Percentiles rank a stretch among this genome's conserved stretches.
These are phyloP conservation scores for Aciculosporium take DNA, from an alignment of 2,329 filamentous ascomycete species.

Conservation along the genomic window DNA sequence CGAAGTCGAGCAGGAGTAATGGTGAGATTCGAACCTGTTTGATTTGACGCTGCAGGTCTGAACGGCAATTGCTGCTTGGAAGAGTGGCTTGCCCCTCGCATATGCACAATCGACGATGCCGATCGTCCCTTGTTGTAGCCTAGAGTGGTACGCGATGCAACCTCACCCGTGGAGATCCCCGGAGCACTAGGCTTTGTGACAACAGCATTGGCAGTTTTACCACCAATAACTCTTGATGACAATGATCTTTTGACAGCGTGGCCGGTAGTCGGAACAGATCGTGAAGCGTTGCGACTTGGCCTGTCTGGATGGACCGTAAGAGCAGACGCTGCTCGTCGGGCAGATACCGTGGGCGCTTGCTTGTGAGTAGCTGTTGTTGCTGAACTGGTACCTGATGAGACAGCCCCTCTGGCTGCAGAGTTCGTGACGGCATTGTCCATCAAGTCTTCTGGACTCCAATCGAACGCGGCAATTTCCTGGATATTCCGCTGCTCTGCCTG, in stretches of 20 bases:
- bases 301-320: conserved; percentile 27
- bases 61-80: conserved; percentile 6
- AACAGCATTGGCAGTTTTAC: conserved; percentile 22
- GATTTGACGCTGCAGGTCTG: conserved; percentile 7
- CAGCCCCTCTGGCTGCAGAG: background rate
- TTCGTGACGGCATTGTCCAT: conserved; percentile 23
- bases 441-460: conserved; percentile 46
- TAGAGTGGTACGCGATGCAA: conserved; percentile 64
- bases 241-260: conserved; percentile 14
- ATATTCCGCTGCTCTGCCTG: conserved; percentile 54
- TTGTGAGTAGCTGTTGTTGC: conserved; percentile 7
- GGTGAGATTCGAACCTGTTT: conserved; percentile 20
- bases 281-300: background rate
- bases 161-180: conserved; percentile 46
- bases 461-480: conserved; percentile 47
- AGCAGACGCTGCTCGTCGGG: conserved; percentile 40
- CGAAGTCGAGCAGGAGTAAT: conserved; percentile 31
- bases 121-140: conserved; percentile 70
- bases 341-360: conserved; percentile 17
- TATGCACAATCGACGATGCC: conserved; percentile 31
- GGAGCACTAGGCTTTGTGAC: conserved; percentile 34
- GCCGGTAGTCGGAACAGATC: background rate
- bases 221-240: conserved; percentile 17
- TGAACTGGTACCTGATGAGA: background rate
- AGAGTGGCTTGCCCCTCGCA: conserved; percentile 9